Conservation (phyloP, 352 stramenopile genomes). For the Globisporangium carolinianum region DNA sequence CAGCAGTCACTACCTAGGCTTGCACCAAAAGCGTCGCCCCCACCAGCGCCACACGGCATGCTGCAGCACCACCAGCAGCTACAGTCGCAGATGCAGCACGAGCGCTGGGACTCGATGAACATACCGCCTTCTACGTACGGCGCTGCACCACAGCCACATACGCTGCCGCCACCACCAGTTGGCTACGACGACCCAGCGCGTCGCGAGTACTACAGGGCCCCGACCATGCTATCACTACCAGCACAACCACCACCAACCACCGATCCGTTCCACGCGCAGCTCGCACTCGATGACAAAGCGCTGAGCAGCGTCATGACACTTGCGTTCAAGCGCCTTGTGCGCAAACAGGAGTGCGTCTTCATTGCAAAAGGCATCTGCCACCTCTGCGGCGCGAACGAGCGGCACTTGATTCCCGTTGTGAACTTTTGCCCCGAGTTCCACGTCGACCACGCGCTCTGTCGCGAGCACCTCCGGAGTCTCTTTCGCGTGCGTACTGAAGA, state of each 20-base stretch:
- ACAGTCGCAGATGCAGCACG: neutral
- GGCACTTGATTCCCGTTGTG: slow-evolving; percentile 50
- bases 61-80: neutral
- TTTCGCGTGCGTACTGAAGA: slow-evolving; percentile 66
- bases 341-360: slow-evolving; percentile 61
- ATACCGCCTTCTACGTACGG: neutral
- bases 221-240: neutral
- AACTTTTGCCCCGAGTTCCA: slow-evolving; percentile 70
- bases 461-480: slow-evolving; percentile 63
- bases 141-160: neutral
- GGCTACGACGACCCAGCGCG: neutral
- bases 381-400: slow-evolving; percentile 42
- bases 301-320: slow-evolving; percentile 39
- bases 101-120: slow-evolving; percentile 4
- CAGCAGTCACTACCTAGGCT: neutral
- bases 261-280: slow-evolving; percentile 14
- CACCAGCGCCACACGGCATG: neutral
- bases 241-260: neutral
- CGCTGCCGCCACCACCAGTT: neutral
- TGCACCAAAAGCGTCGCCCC: neutral
- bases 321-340: slow-evolving; percentile 49
- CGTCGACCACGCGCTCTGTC: slow-evolving; percentile 64
- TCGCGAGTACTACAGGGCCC: slow-evolving; percentile 1
- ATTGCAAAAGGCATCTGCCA: slow-evolving; percentile 67
- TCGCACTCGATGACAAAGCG: slow-evolving; percentile 28